Evolutionary conservation across 306 rosid species (phyloP).

Genomic region (Glycine latifolia): DNA sequence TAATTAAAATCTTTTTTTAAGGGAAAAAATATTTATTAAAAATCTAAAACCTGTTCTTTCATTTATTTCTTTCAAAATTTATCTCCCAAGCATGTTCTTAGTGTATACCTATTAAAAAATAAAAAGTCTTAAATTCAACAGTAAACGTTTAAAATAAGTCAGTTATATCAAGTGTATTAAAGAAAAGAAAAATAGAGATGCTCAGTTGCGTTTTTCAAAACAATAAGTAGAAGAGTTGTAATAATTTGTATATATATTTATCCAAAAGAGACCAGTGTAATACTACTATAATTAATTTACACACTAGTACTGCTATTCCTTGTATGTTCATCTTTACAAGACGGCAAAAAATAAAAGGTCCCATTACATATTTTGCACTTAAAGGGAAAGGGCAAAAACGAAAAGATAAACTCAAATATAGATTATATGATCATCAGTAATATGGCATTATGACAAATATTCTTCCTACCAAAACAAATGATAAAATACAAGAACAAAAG

Average conservation of each 20-base stretch:
- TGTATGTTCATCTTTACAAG: slow-evolving; percentile 19
- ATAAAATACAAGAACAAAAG: not conserved
- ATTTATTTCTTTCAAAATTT: not conserved
- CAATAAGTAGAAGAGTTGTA: too few relatives aligned
- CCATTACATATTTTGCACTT: not conserved
- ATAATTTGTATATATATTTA: too few relatives aligned
- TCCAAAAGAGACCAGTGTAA: too few relatives aligned
- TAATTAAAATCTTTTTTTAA: too few relatives aligned
- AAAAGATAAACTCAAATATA: not conserved
- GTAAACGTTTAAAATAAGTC: not conserved
- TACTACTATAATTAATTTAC: not conserved
- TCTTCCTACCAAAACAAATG: not conserved
- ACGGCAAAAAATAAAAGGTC: not conserved
- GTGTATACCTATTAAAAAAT: not conserved
- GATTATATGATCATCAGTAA: not conserved
- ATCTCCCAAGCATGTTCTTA: not conserved
- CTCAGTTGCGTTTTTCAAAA: too few relatives aligned
- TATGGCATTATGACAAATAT: not conserved
- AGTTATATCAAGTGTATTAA: not conserved
- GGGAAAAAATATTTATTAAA: too few relatives aligned
- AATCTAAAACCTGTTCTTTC: not conserved
- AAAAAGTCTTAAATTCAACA: not conserved
- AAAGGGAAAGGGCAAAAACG: too few relatives aligned
- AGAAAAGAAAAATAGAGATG: not conserved
- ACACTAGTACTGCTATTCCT: not conserved